Evolutionary conservation across 495 filamentous ascomycete species (phyloP).

Genomic region (Terfezia claveryi): DNA sequence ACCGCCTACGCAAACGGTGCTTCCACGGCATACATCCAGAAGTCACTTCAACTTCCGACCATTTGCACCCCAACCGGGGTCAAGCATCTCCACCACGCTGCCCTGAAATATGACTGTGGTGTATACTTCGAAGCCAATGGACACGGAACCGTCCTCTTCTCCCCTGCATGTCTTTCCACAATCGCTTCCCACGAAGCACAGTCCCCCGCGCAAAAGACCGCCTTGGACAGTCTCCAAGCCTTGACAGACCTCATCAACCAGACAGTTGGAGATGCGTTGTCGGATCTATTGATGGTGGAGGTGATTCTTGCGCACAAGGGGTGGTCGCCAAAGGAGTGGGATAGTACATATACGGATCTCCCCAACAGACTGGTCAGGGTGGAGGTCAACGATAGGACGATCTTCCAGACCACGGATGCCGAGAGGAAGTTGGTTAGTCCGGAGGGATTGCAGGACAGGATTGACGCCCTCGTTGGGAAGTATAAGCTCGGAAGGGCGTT

Average conservation of each 20-base stretch:
- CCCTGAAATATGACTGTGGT: conserved; percentile 72
- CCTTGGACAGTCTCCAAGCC: conserved; percentile 59
- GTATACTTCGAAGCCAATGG: conserved; percentile 98
- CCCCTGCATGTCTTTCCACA: conserved; percentile 48
- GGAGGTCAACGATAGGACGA: conserved; percentile 63
- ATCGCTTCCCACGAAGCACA: conserved; percentile 62
- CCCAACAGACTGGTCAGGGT: conserved; percentile 88
- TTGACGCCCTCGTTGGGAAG: conserved; percentile 70
- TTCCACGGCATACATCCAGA: conserved; percentile 75
- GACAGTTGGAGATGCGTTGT: conserved; percentile 86
- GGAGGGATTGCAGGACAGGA: conserved; percentile 52
- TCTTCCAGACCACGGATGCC: conserved; percentile 76
- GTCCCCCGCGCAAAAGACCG: conserved; percentile 71
- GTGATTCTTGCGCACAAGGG: conserved; percentile 85
- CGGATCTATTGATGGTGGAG: conserved; percentile 89
- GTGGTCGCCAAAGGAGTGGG: conserved; percentile 82
- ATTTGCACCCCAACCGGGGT: conserved; percentile 90
- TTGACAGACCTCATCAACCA: conserved; percentile 87
- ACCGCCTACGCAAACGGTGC: conserved; percentile 95
- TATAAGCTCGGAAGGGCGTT: conserved; percentile 80
- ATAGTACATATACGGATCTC: conserved; percentile 79
- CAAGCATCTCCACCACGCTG: conserved; percentile 91
- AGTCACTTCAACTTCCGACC: conserved; percentile 70
- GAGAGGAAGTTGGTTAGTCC: conserved; percentile 72
- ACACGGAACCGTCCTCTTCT: conserved; percentile 92